Base-by-base conservation (phyloP, 805 yeast genomes). In the Saccharomycopsis selenospora region DNA sequence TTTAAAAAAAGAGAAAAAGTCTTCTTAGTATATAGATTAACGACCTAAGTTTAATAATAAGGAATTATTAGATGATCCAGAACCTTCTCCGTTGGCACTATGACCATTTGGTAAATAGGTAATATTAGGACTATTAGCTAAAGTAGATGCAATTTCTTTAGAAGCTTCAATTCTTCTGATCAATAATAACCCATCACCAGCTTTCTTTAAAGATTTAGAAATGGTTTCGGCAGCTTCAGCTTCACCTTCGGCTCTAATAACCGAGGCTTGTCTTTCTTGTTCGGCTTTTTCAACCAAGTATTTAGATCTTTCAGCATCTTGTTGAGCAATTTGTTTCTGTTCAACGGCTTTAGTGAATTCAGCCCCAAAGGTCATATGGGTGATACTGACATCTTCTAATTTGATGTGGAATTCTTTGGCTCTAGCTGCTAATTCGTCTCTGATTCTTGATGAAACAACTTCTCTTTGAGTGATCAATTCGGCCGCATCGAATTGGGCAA, bases 281-380 rank as follows among this genome's bases (percentile, higher is more conserved):
- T 93, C 97, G 6, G 98, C 98, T 64, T 85, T 85, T 63, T 90
- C 97, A 48, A 93, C 97, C 46, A 87, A 72, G 63, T 79, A 93
- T 61, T 84, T 85, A 51, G 98, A 96, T 57, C 99, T 78, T 72
- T 93, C 98, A 22, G 99, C 98, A 64, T 93, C 99, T 69, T 93
- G 99, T 71, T 93, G 99, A 27, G 99, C 99, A 68, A 93, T 95
- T 69, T 93, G 98, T 66, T 93, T 93, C 70, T 87, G 95, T 70
- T 93, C 99, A 52, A 93, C 99, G 28, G 99, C 98, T 67, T 86
- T 90, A 47, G 99, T 93, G 72, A 93, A 93, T 64, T 93, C 99
- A 56, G 76, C 77, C 47, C 99, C 98, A 66, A 93, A 93, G 0
- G 97, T 87, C 87, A 93, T 82, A 68, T 93, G 99, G 13, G 99